Percentiles rank a stretch among this genome's conserved stretches.
These are phyloP conservation scores for Xylaria polymorpha DNA, from an alignment of 2,329 filamentous ascomycete genomes.

Conservation along the genomic window DNA sequence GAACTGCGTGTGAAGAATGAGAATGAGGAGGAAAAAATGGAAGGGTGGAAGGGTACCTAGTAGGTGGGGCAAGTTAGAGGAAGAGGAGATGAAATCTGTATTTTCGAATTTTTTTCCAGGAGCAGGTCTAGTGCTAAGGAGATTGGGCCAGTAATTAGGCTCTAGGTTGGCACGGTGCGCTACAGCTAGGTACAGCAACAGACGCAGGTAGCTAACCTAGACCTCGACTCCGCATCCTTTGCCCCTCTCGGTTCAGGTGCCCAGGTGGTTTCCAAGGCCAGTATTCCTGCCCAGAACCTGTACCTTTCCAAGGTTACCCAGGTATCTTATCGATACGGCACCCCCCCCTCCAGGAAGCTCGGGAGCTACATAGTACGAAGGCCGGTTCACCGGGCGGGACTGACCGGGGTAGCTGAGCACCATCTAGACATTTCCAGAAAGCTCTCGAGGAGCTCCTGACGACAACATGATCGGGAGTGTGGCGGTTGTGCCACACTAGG, in stretches of 20 bases:
- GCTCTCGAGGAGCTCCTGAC: conserved; percentile 42
- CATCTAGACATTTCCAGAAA: conserved; percentile 48
- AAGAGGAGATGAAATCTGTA: conserved; percentile 45
- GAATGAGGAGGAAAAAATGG: conserved; percentile 38
- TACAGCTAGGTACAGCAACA: conserved; percentile 4
- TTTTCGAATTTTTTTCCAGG: conserved; percentile 47
- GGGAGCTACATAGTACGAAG: too few relatives aligned
- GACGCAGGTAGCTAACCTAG: not conserved
- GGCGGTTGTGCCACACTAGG: conserved; percentile 24
- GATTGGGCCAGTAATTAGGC: conserved; percentile 22
- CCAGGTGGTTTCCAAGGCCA: not conserved
- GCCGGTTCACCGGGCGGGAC: too few relatives aligned
- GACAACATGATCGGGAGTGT: conserved; percentile 27
- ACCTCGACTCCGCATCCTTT: conserved; percentile 13
- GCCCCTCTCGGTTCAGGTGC: not conserved
- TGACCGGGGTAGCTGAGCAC: conserved; percentile 7
- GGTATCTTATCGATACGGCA: conserved; percentile 41
- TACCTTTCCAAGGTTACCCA: too few relatives aligned
- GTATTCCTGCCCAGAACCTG: too few relatives aligned
- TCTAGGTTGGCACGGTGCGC: conserved; percentile 11
- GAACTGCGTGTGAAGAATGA: conserved; percentile 44
- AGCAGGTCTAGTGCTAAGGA: conserved; percentile 9
- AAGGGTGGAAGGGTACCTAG: too few relatives aligned
- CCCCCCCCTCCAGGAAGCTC: too few relatives aligned
- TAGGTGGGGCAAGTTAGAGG: conserved; percentile 47